Evolutionary conservation across 192 early-diverging fungal species (phyloP), one percentile per base, ranked within the genome.

Genomic region (Entomortierella chlamydospora): DNA sequence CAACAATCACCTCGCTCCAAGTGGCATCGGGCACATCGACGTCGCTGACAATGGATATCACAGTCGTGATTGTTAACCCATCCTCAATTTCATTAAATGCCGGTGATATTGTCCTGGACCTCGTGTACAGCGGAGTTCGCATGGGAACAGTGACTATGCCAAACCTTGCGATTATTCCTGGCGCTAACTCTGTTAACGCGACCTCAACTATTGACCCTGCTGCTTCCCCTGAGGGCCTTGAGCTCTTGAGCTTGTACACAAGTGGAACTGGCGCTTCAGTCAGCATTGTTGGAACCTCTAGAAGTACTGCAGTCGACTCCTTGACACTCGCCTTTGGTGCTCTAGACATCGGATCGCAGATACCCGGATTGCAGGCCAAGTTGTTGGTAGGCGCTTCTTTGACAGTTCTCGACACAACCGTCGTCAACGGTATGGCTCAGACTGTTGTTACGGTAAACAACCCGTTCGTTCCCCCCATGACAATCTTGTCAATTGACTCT

Each of bases 221-320:
- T 20, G 57, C 69, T 20, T 79, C 77, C 22, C 52, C 64, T 3
- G 69, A 79, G 25, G 88, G 86, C 22, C 56, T 77, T 41, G 70
- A 86, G 25, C 55, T 89, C 8, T 66, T 89, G 68, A 84, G 45
- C 23, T 51, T 74, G 7, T 89, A 85, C 60, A 59, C 87, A 15
- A 73, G 62, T 30, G 86, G 86, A 29, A 51, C 72, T 11, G 71
- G 81, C 29, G 81, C 71, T 22, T 52, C 43, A 15, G 83, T 87
- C 34, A 31, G 33, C 26, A 83, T 88, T 37, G 57, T 56, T 33
- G 86, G 86, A 31, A 81, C 53, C 30, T 58, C 76, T 23, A 65
- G 55, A 17, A 81, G 85, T 50, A 89, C 83, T 22, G 30, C 52
- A 12, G 56, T 89, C 57, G 73, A 66, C 1, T 86, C 86, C 3